These are phyloP conservation scores for Podila verticillata DNA, from an alignment of 192 early-diverging fungal genomes.

Conservation along the genomic window DNA sequence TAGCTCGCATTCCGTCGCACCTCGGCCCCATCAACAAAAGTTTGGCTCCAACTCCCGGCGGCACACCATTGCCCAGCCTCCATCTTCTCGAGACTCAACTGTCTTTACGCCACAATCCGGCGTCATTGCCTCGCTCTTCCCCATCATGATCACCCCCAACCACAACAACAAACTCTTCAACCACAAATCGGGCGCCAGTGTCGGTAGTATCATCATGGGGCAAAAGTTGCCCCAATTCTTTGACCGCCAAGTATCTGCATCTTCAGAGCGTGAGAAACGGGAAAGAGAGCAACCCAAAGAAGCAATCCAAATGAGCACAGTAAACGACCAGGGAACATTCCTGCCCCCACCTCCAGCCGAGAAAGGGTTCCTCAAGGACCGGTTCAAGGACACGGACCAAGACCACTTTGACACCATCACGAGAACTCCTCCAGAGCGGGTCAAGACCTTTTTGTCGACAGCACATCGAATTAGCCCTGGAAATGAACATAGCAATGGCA, in stretches of 20 bases:
- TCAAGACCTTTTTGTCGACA: background rate
- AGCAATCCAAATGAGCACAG: background rate
- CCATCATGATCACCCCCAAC: background rate
- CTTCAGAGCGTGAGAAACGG: background rate
- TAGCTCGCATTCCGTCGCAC: background rate
- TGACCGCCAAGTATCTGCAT: no score
- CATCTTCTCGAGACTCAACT: background rate
- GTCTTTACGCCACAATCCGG: background rate
- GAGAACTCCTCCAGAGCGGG: background rate
- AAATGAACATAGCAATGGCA: background rate
- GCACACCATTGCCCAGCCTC: slow-evolving; percentile 1
- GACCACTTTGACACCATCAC: background rate
- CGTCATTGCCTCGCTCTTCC: slow-evolving; percentile 2
- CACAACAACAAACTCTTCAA: background rate
- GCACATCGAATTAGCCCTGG: background rate
- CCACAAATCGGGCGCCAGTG: background rate
- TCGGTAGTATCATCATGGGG: no score
- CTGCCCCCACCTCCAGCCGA: background rate
- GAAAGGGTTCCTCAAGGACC: background rate
- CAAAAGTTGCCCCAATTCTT: no score
- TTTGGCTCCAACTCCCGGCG: background rate
- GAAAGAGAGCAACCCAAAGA: background rate
- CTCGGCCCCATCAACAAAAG: background rate
- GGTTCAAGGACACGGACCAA: background rate
- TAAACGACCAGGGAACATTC: background rate